A percentile compares a stretch with the other conserved stretches of the same genome.
These are phyloP conservation scores for Rhododendron griersonianum DNA, from an alignment of 148 eudicot genomes.

Conservation along the genomic window DNA sequence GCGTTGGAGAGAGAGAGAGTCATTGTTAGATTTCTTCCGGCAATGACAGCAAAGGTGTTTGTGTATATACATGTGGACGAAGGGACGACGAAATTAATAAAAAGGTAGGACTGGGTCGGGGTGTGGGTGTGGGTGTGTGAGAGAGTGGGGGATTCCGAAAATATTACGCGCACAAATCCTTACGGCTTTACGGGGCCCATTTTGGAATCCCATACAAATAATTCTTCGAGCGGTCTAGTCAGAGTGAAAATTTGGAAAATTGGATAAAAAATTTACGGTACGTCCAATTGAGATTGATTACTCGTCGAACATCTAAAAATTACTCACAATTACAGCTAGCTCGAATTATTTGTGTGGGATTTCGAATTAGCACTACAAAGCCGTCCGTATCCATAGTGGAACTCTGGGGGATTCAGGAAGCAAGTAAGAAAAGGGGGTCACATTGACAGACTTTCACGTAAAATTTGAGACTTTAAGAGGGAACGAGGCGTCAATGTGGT, in stretches of 20 bases:
- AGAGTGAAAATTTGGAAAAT: too few species aligned
- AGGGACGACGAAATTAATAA: background rate
- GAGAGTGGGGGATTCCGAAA: background rate
- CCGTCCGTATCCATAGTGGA: background rate
- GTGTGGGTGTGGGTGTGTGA: background rate
- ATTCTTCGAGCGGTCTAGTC: too few species aligned
- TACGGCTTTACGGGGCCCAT: background rate
- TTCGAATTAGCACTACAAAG: too few species aligned
- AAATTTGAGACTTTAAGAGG: background rate
- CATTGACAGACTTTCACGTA: background rate
- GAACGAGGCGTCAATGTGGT: too few species aligned
- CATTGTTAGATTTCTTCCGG: background rate
- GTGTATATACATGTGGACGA: background rate
- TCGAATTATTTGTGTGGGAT: too few species aligned
- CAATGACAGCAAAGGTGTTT: background rate
- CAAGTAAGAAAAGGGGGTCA: background rate
- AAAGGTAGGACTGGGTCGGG: background rate
- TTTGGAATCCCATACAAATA: too few species aligned
- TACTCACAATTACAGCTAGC: too few species aligned
- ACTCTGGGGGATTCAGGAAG: background rate
- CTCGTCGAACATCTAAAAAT: too few species aligned
- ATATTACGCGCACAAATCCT: too few species aligned
- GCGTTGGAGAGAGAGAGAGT: constrained; percentile 2
- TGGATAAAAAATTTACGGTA: background rate
- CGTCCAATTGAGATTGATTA: background rate